Conservation (phyloP, 225 moss, liverwort and hornwort genomes). For the Lunularia cruciata region DNA sequence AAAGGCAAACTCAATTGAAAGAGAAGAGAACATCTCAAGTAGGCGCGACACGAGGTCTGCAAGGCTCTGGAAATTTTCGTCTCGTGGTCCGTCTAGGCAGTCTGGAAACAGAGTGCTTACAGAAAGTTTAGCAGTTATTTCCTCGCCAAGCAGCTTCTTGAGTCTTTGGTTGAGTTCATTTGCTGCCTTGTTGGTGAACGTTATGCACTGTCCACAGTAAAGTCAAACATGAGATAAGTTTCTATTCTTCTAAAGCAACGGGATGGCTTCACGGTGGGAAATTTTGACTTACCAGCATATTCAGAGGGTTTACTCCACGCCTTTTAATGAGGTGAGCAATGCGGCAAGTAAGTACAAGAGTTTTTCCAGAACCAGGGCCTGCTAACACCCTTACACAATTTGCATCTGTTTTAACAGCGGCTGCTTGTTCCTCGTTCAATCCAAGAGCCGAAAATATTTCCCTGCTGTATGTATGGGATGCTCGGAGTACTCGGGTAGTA, state of each 20-base stretch:
- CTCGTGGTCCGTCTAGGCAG: too few species aligned
- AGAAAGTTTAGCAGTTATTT: constrained; percentile 24
- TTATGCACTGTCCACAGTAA: constrained; percentile 39
- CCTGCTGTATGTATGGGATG: neutral
- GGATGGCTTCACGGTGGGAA: neutral
- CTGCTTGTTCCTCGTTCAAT: constrained; percentile 44
- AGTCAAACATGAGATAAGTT: neutral
- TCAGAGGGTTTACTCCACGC: constrained; percentile 33
- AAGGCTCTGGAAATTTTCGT: too few species aligned
- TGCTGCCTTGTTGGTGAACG: constrained; percentile 56
- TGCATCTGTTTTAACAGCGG: constrained; percentile 37
- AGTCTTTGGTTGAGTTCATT: constrained; percentile 46
- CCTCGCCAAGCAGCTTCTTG: constrained; percentile 31
- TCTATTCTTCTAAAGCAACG: neutral
- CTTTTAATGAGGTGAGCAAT: constrained; percentile 45
- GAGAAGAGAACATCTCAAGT: too few species aligned
- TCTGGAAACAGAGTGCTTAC: constrained; percentile 14
- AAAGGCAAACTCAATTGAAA: too few species aligned
- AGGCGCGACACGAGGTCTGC: too few species aligned
- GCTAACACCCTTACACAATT: constrained; percentile 50
- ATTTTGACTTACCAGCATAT: constrained; percentile 40
- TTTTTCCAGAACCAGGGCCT: constrained; percentile 59
- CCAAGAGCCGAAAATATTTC: constrained; percentile 16
- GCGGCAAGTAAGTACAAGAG: constrained; percentile 52
- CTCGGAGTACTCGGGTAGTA: neutral